Evolutionary conservation across 179 eudicot genomes (phyloP).

Genomic region (Drosera spatulata): DNA sequence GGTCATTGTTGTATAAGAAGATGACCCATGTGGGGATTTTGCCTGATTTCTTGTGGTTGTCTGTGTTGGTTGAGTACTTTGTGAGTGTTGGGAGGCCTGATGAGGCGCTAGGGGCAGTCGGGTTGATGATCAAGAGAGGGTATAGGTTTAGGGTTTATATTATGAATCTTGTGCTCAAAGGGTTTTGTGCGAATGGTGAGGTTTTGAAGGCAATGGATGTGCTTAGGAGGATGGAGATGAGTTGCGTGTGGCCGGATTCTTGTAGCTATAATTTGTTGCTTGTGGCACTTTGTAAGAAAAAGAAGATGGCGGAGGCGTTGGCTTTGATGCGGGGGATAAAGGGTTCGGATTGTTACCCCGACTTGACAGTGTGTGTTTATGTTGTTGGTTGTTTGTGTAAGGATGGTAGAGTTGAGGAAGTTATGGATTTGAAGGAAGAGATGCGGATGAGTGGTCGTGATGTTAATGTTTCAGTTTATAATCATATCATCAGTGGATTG

Average conservation of each 20-base stretch:
- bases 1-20: slow-evolving; percentile 31
- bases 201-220: slow-evolving; percentile 35
- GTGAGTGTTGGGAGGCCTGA: slow-evolving; percentile 21
- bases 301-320: slow-evolving; percentile 37
- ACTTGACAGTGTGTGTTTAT: slow-evolving; percentile 25
- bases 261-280: slow-evolving; percentile 52
- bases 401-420: slow-evolving; percentile 41
- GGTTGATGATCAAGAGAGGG: slow-evolving; percentile 50
- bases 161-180: slow-evolving; percentile 54
- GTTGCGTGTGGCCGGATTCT: slow-evolving; percentile 24
- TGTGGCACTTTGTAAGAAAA: slow-evolving; percentile 41
- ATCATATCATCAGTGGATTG: slow-evolving; percentile 46
- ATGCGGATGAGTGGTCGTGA: slow-evolving; percentile 31
- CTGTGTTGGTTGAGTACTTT: slow-evolving; percentile 49
- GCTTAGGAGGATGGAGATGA: slow-evolving; percentile 16
- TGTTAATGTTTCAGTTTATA: slow-evolving; percentile 41
- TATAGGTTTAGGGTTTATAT: slow-evolving; percentile 30
- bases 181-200: slow-evolving; percentile 40
- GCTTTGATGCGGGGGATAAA: slow-evolving; percentile 42
- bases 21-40: slow-evolving; percentile 33
- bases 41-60: slow-evolving; percentile 32
- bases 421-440: slow-evolving; percentile 38
- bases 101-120: slow-evolving; percentile 44
- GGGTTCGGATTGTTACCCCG: slow-evolving; percentile 19
- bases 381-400: slow-evolving; percentile 45